phyloP scores from a whole-genome alignment of 2,329 filamentous ascomycete species.

The Raffaelea arxii region DNA sequence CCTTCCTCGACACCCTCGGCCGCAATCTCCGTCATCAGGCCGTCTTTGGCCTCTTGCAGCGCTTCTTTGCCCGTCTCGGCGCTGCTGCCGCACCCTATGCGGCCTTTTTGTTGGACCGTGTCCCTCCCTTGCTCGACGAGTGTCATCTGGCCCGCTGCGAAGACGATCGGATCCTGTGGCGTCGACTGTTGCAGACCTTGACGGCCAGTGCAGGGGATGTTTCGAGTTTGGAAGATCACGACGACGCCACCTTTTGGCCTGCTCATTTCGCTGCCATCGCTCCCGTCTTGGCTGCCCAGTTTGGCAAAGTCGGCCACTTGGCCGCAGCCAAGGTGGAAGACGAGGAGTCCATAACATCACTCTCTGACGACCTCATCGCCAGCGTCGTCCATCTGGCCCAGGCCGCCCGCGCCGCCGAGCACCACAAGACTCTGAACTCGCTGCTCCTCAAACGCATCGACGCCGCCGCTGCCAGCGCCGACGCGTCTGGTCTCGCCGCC shows the following conservation, averaged over 20 bases:
- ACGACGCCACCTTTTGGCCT: slow-evolving; percentile 61
- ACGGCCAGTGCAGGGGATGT: slow-evolving; percentile 71
- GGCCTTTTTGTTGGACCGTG: slow-evolving; percentile 70
- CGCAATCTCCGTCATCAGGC: slow-evolving; percentile 57
- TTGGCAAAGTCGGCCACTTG: slow-evolving; percentile 31
- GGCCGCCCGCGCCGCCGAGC: slow-evolving; percentile 74
- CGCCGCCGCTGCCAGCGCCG: slow-evolving; percentile 38
- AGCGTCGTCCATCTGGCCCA: slow-evolving; percentile 70
- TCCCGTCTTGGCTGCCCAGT: slow-evolving; percentile 59
- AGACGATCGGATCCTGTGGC: slow-evolving; percentile 53
- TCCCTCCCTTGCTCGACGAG: slow-evolving; percentile 45
- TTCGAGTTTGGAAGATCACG: slow-evolving; percentile 6
- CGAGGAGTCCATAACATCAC: slow-evolving; percentile 22
- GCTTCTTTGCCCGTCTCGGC: slow-evolving; percentile 79
- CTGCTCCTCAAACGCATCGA: slow-evolving; percentile 49
- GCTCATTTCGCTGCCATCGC: slow-evolving; percentile 71
- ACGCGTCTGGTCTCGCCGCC: slow-evolving; percentile 49
- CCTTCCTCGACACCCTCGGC: slow-evolving; percentile 51
- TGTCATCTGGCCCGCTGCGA: slow-evolving; percentile 32
- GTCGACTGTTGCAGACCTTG: slow-evolving; percentile 60
- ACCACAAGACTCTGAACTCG: slow-evolving; percentile 82
- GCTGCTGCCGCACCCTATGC: slow-evolving; percentile 92
- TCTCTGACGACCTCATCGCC: slow-evolving; percentile 52
- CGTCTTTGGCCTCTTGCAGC: slow-evolving; percentile 69
- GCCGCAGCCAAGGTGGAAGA: slow-evolving; percentile 9